Conservation (phyloP, 1,284 basidiomycete genomes). For the Microbotryum lychnidis-dioicae region DNA sequence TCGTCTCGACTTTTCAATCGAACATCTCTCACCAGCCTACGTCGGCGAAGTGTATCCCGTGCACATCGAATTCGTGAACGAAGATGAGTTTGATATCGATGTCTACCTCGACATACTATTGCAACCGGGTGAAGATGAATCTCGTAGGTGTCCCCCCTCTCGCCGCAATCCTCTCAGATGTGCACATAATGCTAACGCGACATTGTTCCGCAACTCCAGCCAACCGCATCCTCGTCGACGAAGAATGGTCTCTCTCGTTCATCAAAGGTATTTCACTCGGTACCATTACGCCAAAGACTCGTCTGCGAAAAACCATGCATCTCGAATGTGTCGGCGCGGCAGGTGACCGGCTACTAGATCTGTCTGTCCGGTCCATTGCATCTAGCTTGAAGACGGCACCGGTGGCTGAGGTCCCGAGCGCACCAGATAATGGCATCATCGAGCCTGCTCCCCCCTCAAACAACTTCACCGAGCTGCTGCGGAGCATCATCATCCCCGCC, state of each 20-base stretch:
- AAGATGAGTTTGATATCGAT: conserved; percentile 58
- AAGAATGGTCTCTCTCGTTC: conserved; percentile 54
- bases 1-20: conserved; percentile 49
- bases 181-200: not conserved
- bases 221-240: conserved; percentile 17
- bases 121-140: conserved; percentile 68
- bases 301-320: conserved; percentile 52
- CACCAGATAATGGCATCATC: conserved; percentile 19
- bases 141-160: conserved; percentile 47
- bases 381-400: not conserved
- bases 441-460: conserved; percentile 3
- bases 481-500: conserved; percentile 55
- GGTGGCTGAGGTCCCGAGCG: conserved; percentile 1
- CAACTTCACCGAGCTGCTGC: conserved; percentile 49
- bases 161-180: not conserved
- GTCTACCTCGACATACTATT: conserved; percentile 63
- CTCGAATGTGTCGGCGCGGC: conserved; percentile 53
- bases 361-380: conserved; percentile 58
- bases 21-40: conserved; percentile 59
- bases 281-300: conserved; percentile 51
- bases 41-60: conserved; percentile 69
- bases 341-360: conserved; percentile 61
- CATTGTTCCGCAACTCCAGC: not conserved
- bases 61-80: conserved; percentile 56
- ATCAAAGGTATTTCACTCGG: conserved; percentile 64